These are phyloP conservation scores for Adenanthera pavonina DNA, from an alignment of 306 rosid genomes.

Conservation along the genomic window DNA sequence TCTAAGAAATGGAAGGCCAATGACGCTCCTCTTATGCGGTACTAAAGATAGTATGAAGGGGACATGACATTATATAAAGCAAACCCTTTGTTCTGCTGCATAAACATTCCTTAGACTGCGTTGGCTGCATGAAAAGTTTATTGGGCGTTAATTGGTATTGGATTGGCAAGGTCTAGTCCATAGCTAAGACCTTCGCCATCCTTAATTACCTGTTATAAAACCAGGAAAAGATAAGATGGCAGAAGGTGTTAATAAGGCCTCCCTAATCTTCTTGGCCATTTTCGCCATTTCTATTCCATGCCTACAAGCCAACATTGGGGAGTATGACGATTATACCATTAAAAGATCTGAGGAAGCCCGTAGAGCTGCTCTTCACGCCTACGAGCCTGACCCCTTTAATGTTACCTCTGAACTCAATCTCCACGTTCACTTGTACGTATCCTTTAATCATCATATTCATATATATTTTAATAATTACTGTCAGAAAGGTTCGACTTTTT, in stretches of 20 bases:
- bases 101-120: not conserved
- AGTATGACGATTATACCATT: constrained; percentile 49
- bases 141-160: constrained; percentile 30
- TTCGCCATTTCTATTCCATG: constrained; percentile 59
- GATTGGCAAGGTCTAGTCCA: constrained; percentile 44
- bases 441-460: not conserved
- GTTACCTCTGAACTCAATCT: constrained; percentile 49
- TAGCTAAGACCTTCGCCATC: constrained; percentile 43
- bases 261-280: constrained; percentile 45
- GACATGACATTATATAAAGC: constrained; percentile 40
- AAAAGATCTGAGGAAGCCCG: constrained; percentile 46
- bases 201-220: constrained; percentile 3
- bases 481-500: too few relatives aligned
- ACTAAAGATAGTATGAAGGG: not conserved
- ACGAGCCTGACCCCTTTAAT: constrained; percentile 55
- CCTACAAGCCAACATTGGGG: constrained; percentile 54
- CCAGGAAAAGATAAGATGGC: constrained; percentile 42
- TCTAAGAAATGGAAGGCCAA: not conserved
- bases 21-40: too few relatives aligned
- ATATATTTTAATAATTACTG: too few relatives aligned
- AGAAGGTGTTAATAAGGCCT: constrained; percentile 36
- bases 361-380: constrained; percentile 51
- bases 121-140: constrained; percentile 14
- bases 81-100: too few relatives aligned
- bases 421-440: constrained; percentile 48